phyloP scores from a whole-genome alignment of 192 early-diverging fungal genomes.

The Jimgerdemannia lactiflua region DNA sequence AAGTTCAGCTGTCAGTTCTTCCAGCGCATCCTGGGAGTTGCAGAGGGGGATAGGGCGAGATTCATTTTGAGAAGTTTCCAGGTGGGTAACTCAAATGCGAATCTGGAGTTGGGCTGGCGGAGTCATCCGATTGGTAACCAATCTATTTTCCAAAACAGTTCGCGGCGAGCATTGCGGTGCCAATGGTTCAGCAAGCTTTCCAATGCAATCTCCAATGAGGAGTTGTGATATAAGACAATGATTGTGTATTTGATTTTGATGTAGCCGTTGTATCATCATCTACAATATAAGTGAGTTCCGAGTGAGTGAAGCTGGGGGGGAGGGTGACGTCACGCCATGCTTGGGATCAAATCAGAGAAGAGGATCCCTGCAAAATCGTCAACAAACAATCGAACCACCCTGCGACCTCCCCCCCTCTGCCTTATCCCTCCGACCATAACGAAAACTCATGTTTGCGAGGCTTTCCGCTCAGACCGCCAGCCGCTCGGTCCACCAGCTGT shows the following conservation, averaged over 20 bases:
- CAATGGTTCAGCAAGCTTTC: background rate
- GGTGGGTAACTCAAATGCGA: background rate
- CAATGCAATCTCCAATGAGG: background rate
- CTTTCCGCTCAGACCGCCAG: constrained; percentile 31
- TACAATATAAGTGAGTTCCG: no score
- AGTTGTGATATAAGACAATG: background rate
- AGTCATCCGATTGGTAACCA: no score
- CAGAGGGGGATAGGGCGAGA: constrained; percentile 36
- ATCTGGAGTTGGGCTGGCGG: no score
- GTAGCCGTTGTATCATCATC: background rate
- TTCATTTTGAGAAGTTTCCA: constrained; percentile 44
- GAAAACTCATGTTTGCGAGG: constrained; percentile 33
- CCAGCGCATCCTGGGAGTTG: constrained; percentile 36
- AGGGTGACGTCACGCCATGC: background rate
- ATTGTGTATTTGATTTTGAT: background rate
- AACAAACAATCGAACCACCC: background rate
- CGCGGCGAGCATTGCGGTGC: background rate
- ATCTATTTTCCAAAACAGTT: background rate
- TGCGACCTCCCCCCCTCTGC: background rate
- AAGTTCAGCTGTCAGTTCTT: constrained; percentile 49
- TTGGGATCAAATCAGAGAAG: background rate
- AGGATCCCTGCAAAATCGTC: background rate
- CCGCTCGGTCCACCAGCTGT: constrained; percentile 25
- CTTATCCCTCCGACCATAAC: background rate
- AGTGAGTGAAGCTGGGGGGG: no score